These are phyloP conservation scores for Daldinia sp. DNA, from an alignment of 2,329 filamentous ascomycete genomes.

Conservation along the genomic window DNA sequence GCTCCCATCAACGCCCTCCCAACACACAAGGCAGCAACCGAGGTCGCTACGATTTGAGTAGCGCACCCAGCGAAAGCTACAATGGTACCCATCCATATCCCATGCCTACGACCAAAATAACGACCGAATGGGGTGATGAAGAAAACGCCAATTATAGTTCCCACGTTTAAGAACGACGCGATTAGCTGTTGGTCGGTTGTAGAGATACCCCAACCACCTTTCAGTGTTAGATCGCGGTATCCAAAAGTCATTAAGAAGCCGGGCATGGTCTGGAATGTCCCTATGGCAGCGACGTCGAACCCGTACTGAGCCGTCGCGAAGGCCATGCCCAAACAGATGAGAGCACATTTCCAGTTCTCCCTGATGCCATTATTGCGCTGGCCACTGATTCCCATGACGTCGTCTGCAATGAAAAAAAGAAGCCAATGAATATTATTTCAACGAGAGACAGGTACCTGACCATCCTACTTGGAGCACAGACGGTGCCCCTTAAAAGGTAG, in stretches of 20 bases:
- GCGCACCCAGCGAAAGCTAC: constrained; percentile 42
- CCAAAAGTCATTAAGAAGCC: constrained; percentile 46
- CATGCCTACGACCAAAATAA: constrained; percentile 45
- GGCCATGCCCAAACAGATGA: constrained; percentile 45
- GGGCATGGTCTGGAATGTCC: constrained; percentile 45
- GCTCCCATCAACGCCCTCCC: constrained; percentile 46
- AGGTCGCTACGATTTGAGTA: constrained; percentile 42
- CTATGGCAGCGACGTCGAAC: constrained; percentile 41
- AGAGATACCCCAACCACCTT: constrained; percentile 43
- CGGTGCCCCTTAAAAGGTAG: neutral
- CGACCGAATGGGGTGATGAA: constrained; percentile 42
- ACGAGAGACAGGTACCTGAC: neutral
- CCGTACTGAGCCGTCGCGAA: constrained; percentile 46
- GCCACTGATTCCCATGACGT: constrained; percentile 35
- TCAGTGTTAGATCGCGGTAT: constrained; percentile 36
- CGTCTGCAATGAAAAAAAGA: neutral
- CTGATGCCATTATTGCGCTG: constrained; percentile 42
- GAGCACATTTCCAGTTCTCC: constrained; percentile 46
- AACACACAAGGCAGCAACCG: constrained; percentile 42
- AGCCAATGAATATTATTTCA: neutral
- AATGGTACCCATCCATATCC: constrained; percentile 45
- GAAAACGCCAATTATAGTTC: constrained; percentile 45
- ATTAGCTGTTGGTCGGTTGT: constrained; percentile 47
- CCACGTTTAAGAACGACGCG: constrained; percentile 46
- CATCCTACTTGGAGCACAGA: neutral